Conservation (phyloP, 2,329 filamentous ascomycete genomes). For the Fusarium humuli region DNA sequence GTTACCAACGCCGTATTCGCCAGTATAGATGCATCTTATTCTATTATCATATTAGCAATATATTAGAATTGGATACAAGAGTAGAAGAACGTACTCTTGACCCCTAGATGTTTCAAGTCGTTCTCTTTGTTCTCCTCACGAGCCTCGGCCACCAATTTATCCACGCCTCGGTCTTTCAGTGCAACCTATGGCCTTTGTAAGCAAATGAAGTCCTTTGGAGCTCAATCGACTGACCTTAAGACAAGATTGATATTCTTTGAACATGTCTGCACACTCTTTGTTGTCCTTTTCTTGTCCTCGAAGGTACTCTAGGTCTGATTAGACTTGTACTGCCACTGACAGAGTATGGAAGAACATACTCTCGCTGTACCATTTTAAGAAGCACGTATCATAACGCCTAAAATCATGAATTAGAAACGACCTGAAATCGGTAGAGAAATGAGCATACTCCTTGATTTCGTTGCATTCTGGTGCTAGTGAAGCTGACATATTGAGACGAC, state of each 20-base stretch:
- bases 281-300: constrained; percentile 84
- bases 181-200: constrained; percentile 59
- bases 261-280: constrained; percentile 85
- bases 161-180: constrained; percentile 89
- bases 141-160: constrained; percentile 91
- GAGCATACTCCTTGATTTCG: constrained; percentile 87
- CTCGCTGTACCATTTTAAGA: constrained; percentile 99
- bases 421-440: accelerated
- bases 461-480: constrained; percentile 96
- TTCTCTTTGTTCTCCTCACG: constrained; percentile 90
- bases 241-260: constrained; percentile 89
- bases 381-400: constrained; percentile 96
- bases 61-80: background rate
- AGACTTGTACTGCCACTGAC: constrained; percentile 16
- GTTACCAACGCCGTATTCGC: constrained; percentile 25
- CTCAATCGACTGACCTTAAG: constrained; percentile 69
- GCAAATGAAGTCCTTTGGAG: background rate
- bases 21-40: constrained; percentile 15
- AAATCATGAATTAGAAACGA: background rate
- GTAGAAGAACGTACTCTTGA: constrained; percentile 53
- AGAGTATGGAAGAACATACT: constrained; percentile 68
- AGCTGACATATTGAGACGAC: constrained; percentile 77
- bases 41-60: constrained; percentile 19
- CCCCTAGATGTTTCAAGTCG: constrained; percentile 67
- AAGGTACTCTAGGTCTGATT: constrained; percentile 77